Evolutionary conservation across 768 basidiomycete genomes (phyloP).

Genomic region (Boletus bicolor): DNA sequence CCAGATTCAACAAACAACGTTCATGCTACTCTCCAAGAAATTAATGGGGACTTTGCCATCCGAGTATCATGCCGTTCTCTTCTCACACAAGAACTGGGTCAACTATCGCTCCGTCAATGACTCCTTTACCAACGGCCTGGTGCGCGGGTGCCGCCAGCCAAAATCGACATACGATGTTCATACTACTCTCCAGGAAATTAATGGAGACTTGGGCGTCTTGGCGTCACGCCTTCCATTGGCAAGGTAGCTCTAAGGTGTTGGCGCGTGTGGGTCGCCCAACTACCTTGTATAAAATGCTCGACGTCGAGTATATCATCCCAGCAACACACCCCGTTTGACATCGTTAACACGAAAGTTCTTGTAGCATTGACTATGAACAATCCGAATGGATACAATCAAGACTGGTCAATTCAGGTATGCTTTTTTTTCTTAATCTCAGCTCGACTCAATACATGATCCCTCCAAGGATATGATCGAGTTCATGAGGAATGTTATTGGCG

Average conservation of each 20-base stretch:
- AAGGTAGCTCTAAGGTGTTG: neutral
- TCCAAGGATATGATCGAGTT: slow-evolving; percentile 6
- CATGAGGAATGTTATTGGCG: neutral
- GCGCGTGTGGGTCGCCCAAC: neutral
- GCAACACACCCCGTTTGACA: neutral
- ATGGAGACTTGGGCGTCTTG: neutral
- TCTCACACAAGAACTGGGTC: neutral
- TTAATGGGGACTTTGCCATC: too few species aligned
- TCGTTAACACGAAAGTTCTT: neutral
- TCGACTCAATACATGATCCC: neutral
- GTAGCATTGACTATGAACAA: neutral
- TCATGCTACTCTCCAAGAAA: too few species aligned
- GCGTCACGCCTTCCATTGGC: neutral
- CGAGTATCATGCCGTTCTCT: too few species aligned
- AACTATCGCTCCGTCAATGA: neutral
- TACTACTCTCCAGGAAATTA: neutral
- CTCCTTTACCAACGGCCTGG: neutral
- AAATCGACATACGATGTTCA: neutral
- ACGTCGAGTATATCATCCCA: neutral
- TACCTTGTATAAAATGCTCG: slow-evolving; percentile 1
- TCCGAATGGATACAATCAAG: neutral
- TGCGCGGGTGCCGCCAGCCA: slow-evolving; percentile 3
- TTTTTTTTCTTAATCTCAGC: neutral
- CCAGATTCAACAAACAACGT: too few species aligned
- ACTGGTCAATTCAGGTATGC: slow-evolving; percentile 1